Conservation (phyloP, 2,329 filamentous ascomycete species). For the Aspergillus aculeatinus region DNA sequence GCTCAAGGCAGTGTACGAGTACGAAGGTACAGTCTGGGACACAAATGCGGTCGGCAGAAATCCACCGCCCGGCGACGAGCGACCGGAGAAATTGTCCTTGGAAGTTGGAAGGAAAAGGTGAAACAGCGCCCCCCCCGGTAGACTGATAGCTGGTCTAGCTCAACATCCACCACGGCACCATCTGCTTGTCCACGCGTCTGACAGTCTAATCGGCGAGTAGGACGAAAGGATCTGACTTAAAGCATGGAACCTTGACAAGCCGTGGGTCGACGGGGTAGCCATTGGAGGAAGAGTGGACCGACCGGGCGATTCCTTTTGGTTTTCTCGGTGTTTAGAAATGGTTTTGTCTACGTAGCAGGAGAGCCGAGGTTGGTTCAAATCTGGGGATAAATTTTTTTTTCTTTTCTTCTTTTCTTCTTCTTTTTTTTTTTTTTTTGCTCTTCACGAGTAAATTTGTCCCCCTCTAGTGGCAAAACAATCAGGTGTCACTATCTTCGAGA, state of each 20-base stretch:
- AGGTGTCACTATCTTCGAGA: too few species aligned
- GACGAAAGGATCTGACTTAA: background rate
- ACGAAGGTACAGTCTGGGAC: background rate
- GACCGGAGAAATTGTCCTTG: too few species aligned
- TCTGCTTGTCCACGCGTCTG: constrained; percentile 1
- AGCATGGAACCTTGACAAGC: background rate
- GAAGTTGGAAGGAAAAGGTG: background rate
- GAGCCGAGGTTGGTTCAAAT: background rate
- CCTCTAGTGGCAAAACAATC: too few species aligned
- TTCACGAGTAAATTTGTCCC: too few species aligned
- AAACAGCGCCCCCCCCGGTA: background rate
- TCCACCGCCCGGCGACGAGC: too few species aligned
- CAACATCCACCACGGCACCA: background rate
- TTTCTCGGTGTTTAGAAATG: background rate
- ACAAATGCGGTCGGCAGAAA: too few species aligned
- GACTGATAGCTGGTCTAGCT: background rate
- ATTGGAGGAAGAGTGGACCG: background rate
- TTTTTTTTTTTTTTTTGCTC: background rate
- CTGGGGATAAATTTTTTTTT: background rate
- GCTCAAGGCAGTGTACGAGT: background rate
- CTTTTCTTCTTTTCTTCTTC: too few species aligned
- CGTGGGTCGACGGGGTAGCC: background rate
- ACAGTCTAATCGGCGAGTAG: background rate
- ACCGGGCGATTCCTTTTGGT: background rate
- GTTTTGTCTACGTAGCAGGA: too few species aligned